Percentiles rank a stretch among this genome's conserved stretches.
phyloP scores from a whole-genome alignment of 768 basidiomycete genomes.

The Pulveroboletus sp. region DNA sequence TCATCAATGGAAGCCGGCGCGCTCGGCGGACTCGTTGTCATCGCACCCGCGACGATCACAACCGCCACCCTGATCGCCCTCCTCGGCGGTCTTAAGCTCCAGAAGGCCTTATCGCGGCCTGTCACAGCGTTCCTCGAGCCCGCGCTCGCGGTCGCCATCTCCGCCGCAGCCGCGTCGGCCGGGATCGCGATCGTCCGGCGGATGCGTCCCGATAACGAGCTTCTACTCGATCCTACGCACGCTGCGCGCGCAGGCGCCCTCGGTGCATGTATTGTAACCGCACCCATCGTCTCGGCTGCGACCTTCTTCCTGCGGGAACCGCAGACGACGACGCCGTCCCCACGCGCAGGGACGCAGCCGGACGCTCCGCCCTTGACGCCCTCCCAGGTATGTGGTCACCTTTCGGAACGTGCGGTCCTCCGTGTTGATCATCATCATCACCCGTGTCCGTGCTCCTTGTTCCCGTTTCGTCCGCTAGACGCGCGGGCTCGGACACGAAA shows the following conservation, averaged over 20 bases:
- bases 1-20: constrained; percentile 11
- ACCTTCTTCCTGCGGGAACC: constrained; percentile 1
- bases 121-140: constrained; percentile 9
- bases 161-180: constrained; percentile 11
- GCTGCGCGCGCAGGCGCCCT: constrained; percentile 15
- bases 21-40: constrained; percentile 13
- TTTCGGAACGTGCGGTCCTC: neutral
- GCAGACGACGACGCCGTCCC: constrained; percentile 2
- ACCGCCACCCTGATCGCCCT: constrained; percentile 1
- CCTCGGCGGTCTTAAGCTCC: neutral
- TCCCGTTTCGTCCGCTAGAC: neutral
- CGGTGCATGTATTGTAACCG: constrained; percentile 8
- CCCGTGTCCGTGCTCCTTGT: neutral
- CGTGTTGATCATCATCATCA: neutral
- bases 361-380: neutral
- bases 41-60: constrained; percentile 5
- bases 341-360: too few species aligned
- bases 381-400: constrained; percentile 3
- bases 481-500: neutral
- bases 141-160: constrained; percentile 3
- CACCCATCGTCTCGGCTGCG: constrained; percentile 8
- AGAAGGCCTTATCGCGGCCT: neutral
- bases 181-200: constrained; percentile 6
- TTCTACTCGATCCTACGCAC: constrained; percentile 5
- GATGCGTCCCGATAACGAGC: neutral